Percentiles rank a stretch among this genome's conserved stretches.
phyloP scores from a whole-genome alignment of 345 rosid genomes.

The Dimocarpus longan region DNA sequence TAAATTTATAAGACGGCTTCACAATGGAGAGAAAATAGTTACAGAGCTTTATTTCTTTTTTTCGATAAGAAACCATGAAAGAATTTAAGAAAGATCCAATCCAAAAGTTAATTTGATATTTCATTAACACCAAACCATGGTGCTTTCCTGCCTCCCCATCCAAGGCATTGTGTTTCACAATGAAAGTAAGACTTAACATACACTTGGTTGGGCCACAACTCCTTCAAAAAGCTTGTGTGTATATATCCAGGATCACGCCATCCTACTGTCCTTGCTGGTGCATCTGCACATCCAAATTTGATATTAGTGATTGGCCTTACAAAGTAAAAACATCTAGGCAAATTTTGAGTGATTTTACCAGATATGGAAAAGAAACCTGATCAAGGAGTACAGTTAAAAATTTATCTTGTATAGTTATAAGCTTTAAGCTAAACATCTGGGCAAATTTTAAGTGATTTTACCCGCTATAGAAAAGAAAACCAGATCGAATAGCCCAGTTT shows the following conservation, averaged over 20 bases:
- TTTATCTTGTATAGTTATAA: background rate
- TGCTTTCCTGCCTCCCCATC: background rate
- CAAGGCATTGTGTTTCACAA: background rate
- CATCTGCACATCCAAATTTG: slow-evolving; percentile 34
- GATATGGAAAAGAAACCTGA: background rate
- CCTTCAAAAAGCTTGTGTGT: slow-evolving; percentile 73
- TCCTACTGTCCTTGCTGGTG: slow-evolving; percentile 73
- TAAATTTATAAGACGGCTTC: background rate
- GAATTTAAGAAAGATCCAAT: background rate
- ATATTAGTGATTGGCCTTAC: slow-evolving; percentile 7
- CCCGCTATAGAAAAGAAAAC: too few relatives aligned
- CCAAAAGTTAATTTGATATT: background rate
- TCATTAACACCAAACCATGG: background rate
- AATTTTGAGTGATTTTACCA: background rate
- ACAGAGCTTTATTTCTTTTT: background rate
- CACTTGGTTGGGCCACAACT: slow-evolving; percentile 62
- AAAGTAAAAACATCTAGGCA: background rate
- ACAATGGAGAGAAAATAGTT: slow-evolving; percentile 1
- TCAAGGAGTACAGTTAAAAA: background rate
- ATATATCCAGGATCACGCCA: slow-evolving; percentile 87
- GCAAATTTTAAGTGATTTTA: background rate
- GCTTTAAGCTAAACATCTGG: too few relatives aligned
- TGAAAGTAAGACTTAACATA: slow-evolving; percentile 28
- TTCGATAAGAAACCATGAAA: background rate
- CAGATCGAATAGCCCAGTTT: too few relatives aligned